Conservation (phyloP, 2,329 filamentous ascomycete genomes). For the Zymoseptoria ardabiliae region DNA sequence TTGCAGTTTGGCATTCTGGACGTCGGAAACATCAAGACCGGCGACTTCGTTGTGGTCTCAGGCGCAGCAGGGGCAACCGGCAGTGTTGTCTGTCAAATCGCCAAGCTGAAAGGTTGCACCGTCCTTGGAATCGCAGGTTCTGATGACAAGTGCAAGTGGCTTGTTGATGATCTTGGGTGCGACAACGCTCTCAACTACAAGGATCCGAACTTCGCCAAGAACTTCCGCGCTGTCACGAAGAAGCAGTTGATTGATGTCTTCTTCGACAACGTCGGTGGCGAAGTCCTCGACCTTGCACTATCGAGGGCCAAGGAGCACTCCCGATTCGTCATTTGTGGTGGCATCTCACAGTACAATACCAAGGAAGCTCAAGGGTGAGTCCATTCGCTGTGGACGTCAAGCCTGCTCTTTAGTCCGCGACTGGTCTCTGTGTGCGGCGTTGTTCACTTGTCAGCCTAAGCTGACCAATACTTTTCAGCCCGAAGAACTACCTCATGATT, state of each 20-base stretch:
- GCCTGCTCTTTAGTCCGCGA: no score
- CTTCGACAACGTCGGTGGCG: constrained; percentile 66
- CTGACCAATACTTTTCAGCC: constrained; percentile 24
- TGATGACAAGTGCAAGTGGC: constrained; percentile 60
- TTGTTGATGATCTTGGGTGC: constrained; percentile 58
- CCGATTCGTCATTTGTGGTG: constrained; percentile 45
- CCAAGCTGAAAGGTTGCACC: constrained; percentile 60
- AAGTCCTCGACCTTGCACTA: constrained; percentile 60
- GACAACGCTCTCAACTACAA: constrained; percentile 66
- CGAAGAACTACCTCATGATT: constrained; percentile 49
- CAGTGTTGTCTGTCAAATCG: constrained; percentile 68
- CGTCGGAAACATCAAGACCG: constrained; percentile 59
- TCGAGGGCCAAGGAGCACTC: constrained; percentile 51
- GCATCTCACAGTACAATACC: constrained; percentile 60
- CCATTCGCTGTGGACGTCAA: neutral
- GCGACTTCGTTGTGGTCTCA: constrained; percentile 69
- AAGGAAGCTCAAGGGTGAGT: constrained; percentile 30
- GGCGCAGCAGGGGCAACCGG: constrained; percentile 74
- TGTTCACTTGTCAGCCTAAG: no score
- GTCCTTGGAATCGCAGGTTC: constrained; percentile 61
- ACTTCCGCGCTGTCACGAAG: constrained; percentile 54
- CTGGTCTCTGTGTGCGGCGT: no score
- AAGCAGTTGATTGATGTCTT: constrained; percentile 50
- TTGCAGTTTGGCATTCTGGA: constrained; percentile 56
- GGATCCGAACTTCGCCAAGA: constrained; percentile 50